Evolutionary conservation across 208 protist species (phyloP).

Genomic region (Lotmaria passim): DNA sequence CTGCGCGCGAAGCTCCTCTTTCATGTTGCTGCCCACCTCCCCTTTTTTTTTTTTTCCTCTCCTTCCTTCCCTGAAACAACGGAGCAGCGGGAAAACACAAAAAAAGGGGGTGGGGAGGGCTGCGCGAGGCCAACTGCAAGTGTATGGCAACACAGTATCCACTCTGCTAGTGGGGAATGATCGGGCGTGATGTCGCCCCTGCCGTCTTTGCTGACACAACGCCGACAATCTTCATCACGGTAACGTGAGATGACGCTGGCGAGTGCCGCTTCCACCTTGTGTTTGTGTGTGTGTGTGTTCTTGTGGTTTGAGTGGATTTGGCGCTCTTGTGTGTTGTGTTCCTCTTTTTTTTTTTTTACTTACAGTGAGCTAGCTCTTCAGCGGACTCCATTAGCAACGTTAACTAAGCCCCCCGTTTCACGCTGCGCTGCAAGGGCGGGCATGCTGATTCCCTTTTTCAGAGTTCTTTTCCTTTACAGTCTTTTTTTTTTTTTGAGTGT

Average conservation of each 20-base stretch:
- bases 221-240: not conserved
- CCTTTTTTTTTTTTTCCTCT: conserved; percentile 14
- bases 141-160: no score
- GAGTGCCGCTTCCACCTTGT: not conserved
- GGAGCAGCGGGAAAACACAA: no score
- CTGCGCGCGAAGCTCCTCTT: no score
- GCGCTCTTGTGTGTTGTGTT: not conserved
- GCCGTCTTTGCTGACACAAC: no score
- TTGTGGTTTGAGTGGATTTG: not conserved
- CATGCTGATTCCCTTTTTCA: conserved; percentile 12
- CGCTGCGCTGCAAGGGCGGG: conserved; percentile 2
- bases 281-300: no score
- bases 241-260: conserved; percentile 18
- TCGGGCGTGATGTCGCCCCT: no score
- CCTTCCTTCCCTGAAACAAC: no score
- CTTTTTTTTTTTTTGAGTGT: conserved; percentile 6
- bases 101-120: no score
- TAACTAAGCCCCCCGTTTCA: not conserved
- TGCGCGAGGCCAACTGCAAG: no score
- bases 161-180: no score
- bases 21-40: no score
- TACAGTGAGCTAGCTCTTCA: not conserved
- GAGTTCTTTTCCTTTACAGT: no score
- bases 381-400: not conserved
- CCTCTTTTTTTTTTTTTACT: conserved; percentile 2